phyloP scores from a whole-genome alignment of 257 asterid genomes.

The Solanum bulbocastanum region DNA sequence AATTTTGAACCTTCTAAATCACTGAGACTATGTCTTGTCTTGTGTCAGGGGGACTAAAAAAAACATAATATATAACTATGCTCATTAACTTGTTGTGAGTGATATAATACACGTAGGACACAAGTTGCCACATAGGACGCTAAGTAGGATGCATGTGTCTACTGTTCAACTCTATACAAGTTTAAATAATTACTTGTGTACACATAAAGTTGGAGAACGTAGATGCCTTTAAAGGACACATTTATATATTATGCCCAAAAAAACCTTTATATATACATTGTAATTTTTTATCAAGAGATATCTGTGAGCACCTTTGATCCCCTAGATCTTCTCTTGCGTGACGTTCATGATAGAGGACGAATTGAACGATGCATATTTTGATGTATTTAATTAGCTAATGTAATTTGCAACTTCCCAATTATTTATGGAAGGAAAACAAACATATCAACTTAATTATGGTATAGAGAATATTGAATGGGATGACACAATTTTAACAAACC shows the following conservation, averaged over 20 bases:
- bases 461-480: not conserved
- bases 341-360: not conserved
- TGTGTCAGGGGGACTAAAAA: not conserved
- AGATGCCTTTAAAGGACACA: too few relatives aligned
- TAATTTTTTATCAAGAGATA: too few relatives aligned
- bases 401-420: not conserved
- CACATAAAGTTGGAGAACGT: not conserved
- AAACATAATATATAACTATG: too few relatives aligned
- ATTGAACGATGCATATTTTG: not conserved
- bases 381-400: not conserved
- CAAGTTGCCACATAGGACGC: too few relatives aligned
- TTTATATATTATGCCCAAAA: too few relatives aligned
- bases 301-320: not conserved
- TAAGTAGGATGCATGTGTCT: too few relatives aligned
- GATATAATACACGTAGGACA: not conserved
- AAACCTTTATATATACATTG: too few relatives aligned
- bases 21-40: too few relatives aligned
- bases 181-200: not conserved
- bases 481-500: not conserved
- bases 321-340: not conserved
- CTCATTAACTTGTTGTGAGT: too few relatives aligned
- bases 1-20: not conserved
- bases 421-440: not conserved
- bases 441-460: not conserved
- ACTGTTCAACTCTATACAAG: too few relatives aligned